phyloP scores from a whole-genome alignment of 2,329 filamentous ascomycete genomes.

The Eurotiales sp. region DNA sequence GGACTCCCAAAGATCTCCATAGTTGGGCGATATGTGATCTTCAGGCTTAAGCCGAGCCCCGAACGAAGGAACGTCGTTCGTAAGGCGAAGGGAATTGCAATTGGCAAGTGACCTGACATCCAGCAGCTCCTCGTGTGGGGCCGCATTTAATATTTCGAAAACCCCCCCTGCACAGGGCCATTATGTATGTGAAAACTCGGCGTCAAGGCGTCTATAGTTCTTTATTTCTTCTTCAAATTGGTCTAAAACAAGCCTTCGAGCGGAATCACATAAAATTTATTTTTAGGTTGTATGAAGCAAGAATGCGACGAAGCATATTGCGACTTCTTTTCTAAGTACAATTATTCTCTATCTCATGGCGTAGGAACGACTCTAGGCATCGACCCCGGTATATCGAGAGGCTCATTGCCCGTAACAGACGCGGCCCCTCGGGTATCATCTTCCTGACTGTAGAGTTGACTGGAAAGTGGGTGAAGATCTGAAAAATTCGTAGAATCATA shows the following conservation, averaged over 20 bases:
- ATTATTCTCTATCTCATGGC: slow-evolving; percentile 18
- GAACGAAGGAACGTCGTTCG: neutral
- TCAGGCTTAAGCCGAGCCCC: neutral
- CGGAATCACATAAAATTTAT: too few relatives aligned
- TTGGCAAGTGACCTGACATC: too few relatives aligned
- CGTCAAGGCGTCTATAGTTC: too few relatives aligned
- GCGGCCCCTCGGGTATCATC: slow-evolving; percentile 29
- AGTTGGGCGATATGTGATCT: neutral
- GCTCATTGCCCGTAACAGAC: slow-evolving; percentile 22
- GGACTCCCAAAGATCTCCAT: slow-evolving; percentile 14
- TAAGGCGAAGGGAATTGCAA: too few relatives aligned
- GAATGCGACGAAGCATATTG: neutral
- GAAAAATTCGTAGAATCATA: slow-evolving; percentile 27
- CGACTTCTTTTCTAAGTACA: neutral
- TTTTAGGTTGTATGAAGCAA: neutral
- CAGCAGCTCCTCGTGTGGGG: too few relatives aligned
- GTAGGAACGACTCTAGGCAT: slow-evolving; percentile 28
- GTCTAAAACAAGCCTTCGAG: too few relatives aligned
- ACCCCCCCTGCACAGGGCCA: too few relatives aligned
- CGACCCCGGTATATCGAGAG: slow-evolving; percentile 38
- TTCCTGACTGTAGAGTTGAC: slow-evolving; percentile 32
- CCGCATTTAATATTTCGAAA: too few relatives aligned
- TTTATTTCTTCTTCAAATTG: too few relatives aligned
- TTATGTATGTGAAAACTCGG: too few relatives aligned
- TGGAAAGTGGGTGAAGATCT: slow-evolving; percentile 23